Evolutionary conservation across 2,329 filamentous ascomycete genomes (phyloP).

Genomic region (Colletotrichum eremochloae): DNA sequence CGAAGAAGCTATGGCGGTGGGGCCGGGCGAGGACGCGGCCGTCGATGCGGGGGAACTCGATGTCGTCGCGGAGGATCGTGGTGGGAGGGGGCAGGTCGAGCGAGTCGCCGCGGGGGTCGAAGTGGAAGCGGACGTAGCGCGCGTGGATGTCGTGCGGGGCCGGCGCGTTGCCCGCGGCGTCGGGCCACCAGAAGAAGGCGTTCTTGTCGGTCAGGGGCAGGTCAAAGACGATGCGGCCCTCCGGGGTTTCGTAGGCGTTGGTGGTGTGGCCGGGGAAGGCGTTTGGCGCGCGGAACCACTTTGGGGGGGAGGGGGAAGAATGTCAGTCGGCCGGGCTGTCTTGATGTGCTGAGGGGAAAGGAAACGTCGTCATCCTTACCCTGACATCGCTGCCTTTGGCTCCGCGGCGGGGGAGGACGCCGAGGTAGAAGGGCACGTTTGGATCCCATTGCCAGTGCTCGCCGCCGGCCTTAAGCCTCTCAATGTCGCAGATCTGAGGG

Average conservation of each 20-base stretch:
- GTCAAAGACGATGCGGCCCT: slow-evolving; percentile 51
- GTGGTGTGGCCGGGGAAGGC: slow-evolving; percentile 53
- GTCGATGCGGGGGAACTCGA: slow-evolving; percentile 39
- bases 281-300: slow-evolving; percentile 55
- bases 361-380: not conserved
- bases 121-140: slow-evolving; percentile 41
- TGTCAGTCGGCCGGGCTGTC: not conserved
- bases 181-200: slow-evolving; percentile 59
- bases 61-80: slow-evolving; percentile 27
- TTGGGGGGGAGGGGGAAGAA: not conserved
- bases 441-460: slow-evolving; percentile 56
- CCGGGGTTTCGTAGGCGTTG: slow-evolving; percentile 54
- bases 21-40: slow-evolving; percentile 15
- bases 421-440: slow-evolving; percentile 31
- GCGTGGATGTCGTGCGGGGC: slow-evolving; percentile 47
- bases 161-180: slow-evolving; percentile 52
- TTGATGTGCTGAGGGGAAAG: not conserved
- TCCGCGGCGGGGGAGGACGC: slow-evolving; percentile 27
- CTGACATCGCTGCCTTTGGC: slow-evolving; percentile 33
- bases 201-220: slow-evolving; percentile 54
- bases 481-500: slow-evolving; percentile 28
- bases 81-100: slow-evolving; percentile 29
- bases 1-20: slow-evolving; percentile 35
- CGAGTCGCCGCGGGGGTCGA: slow-evolving; percentile 28
- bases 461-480: slow-evolving; percentile 51